Conservation (phyloP, 768 basidiomycete genomes). For the Sporobolomyces roseus region DNA sequence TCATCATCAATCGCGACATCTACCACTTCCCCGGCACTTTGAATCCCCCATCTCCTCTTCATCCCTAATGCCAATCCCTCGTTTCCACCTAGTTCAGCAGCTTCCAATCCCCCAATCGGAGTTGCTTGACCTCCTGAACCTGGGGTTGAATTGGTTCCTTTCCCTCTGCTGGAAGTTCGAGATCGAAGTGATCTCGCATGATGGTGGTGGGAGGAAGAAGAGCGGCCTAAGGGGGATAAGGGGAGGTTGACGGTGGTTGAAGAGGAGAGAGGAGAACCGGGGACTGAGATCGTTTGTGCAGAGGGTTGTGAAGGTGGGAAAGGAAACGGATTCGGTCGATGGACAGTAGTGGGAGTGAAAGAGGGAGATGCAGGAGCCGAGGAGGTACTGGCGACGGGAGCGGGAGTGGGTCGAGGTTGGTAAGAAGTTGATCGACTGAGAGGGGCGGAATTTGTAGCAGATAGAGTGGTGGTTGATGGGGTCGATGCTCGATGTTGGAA, state of each 20-base stretch:
- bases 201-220: background rate
- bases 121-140: background rate
- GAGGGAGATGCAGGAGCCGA: slow-evolving; percentile 30
- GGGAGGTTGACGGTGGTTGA: slow-evolving; percentile 7
- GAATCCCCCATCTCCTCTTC: slow-evolving; percentile 29
- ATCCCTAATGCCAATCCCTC: slow-evolving; percentile 14
- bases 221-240: slow-evolving; percentile 2
- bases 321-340: background rate
- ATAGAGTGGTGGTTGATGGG: background rate
- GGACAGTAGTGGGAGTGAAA: slow-evolving; percentile 18
- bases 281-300: background rate
- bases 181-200: slow-evolving; percentile 12
- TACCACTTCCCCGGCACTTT: background rate
- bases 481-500: slow-evolving; percentile 5
- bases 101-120: slow-evolving; percentile 18
- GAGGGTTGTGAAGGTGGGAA: background rate
- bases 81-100: background rate
- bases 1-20: slow-evolving; percentile 8
- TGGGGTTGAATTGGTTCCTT: background rate
- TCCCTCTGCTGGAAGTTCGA: slow-evolving; percentile 4
- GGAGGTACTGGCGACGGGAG: background rate
- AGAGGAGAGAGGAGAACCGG: background rate
- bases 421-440: background rate
- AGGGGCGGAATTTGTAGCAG: slow-evolving; percentile 20
- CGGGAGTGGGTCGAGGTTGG: background rate